These are phyloP conservation scores for Cyberlindnera subsufficiens DNA, from an alignment of 805 yeast genomes.

Conservation along the genomic window DNA sequence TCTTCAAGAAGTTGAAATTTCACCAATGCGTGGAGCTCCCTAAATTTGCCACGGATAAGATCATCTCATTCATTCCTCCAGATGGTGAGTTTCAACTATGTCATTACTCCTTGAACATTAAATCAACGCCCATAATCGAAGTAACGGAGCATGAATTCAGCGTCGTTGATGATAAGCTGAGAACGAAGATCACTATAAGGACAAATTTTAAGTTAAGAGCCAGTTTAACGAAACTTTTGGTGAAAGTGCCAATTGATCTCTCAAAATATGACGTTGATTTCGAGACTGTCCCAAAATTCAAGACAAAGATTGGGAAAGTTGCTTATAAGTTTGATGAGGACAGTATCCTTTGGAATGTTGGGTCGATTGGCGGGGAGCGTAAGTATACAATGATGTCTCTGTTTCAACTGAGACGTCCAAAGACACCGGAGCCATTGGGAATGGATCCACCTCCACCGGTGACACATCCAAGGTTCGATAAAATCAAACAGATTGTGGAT, in stretches of 20 bases:
- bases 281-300: constrained; percentile 53
- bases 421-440: constrained; percentile 17
- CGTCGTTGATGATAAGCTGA: neutral
- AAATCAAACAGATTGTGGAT: constrained; percentile 14
- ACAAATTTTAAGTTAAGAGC: constrained; percentile 63
- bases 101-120: constrained; percentile 34
- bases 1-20: constrained; percentile 66
- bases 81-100: constrained; percentile 75
- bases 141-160: constrained; percentile 7
- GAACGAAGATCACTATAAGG: constrained; percentile 26
- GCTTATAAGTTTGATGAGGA: constrained; percentile 65
- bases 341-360: constrained; percentile 68
- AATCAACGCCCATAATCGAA: constrained; percentile 20
- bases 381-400: constrained; percentile 52
- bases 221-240: constrained; percentile 52
- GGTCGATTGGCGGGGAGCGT: constrained; percentile 57
- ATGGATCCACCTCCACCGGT: constrained; percentile 25
- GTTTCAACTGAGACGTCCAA: constrained; percentile 27
- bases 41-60: constrained; percentile 40
- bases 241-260: constrained; percentile 55
- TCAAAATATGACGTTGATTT: constrained; percentile 35
- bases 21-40: constrained; percentile 84
- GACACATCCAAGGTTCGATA: constrained; percentile 16
- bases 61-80: constrained; percentile 80
- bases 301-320: constrained; percentile 67